Conservation (phyloP, 495 filamentous ascomycete species). For the Aspergillus bertholletiae region DNA sequence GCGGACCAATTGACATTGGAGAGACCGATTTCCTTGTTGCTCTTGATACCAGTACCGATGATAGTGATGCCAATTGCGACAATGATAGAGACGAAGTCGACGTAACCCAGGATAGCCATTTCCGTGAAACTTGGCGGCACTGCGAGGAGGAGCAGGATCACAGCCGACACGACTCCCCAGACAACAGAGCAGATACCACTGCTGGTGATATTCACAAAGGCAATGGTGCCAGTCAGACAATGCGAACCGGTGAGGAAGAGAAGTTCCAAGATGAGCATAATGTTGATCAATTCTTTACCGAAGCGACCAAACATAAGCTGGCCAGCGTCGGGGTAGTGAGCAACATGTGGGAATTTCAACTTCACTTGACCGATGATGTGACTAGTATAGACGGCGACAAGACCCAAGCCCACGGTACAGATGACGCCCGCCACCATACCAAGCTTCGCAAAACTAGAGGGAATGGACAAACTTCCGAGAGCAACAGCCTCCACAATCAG, state of each 20-base stretch:
- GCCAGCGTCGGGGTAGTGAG: slow-evolving; percentile 64
- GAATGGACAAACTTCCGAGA: slow-evolving; percentile 57
- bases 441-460: slow-evolving; percentile 53
- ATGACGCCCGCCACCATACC: slow-evolving; percentile 58
- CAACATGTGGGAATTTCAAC: slow-evolving; percentile 57
- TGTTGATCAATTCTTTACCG: slow-evolving; percentile 58
- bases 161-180: slow-evolving; percentile 57
- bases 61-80: slow-evolving; percentile 65
- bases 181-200: slow-evolving; percentile 59
- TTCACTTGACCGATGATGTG: slow-evolving; percentile 70
- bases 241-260: slow-evolving; percentile 69
- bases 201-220: slow-evolving; percentile 59
- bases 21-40: slow-evolving; percentile 26
- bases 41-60: slow-evolving; percentile 54
- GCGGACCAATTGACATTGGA: slow-evolving; percentile 32
- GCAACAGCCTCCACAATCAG: slow-evolving; percentile 65
- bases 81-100: slow-evolving; percentile 61
- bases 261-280: slow-evolving; percentile 58
- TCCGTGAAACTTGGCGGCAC: slow-evolving; percentile 53
- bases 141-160: slow-evolving; percentile 57
- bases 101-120: slow-evolving; percentile 56
- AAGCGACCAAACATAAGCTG: slow-evolving; percentile 55
- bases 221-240: slow-evolving; percentile 65
- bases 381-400: slow-evolving; percentile 67
- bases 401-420: slow-evolving; percentile 51